Evolutionary conservation across 2,329 filamentous ascomycete species (phyloP), one percentile per base, ranked within the genome.

Genomic region (Rhinocladiella similis): DNA sequence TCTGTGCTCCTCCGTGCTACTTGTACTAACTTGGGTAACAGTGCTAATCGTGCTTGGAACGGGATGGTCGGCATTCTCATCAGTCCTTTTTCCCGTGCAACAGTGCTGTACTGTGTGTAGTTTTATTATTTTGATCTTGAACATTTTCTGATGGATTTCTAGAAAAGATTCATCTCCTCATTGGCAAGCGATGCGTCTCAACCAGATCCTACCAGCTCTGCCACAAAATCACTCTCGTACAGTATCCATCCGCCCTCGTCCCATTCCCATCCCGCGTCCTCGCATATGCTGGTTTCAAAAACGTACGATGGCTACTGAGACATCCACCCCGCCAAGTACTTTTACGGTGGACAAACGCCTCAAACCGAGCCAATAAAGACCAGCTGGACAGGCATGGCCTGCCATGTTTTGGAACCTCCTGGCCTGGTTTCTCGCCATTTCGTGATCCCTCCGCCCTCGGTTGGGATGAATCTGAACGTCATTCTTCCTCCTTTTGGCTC

Each of bases 341-440:
- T 33, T 33, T 33, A 33, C 45, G 14, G n/a, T 36, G 33, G 50
- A 43, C 19, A 10, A 12, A 33, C 50, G 43, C 54, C 49, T 53
- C 49, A 56, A 56, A 49, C 54, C 39, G 49, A 53, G 43, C 54
- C 38, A 56, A 56, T 56, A 38, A 56, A 46, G 43, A 5, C 43
- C 22, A 29, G n/a, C n/a, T 16, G 5, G 14, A 12, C 22, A n/a
- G 43, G 43, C 19, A 16, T 46, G 22, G 54, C 36, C 33, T 46
- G 41, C 35, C 7, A 46, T 27, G 43, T 46, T 27, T 27, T 25
- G 20, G 20, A 29, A 25, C 19, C 20, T 22, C 43, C 22, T 25
- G 19, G 25, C 20, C 43, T 22, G 29, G 10, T 27, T 27, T 27
- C 19, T 25, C 19, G 22, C 14, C 42, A 20, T 25, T 16, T 14